Percentiles rank a stretch among this genome's conserved stretches.
These are phyloP conservation scores for Fusarium anguioides DNA, from an alignment of 2,329 filamentous ascomycete species.

Conservation along the genomic window DNA sequence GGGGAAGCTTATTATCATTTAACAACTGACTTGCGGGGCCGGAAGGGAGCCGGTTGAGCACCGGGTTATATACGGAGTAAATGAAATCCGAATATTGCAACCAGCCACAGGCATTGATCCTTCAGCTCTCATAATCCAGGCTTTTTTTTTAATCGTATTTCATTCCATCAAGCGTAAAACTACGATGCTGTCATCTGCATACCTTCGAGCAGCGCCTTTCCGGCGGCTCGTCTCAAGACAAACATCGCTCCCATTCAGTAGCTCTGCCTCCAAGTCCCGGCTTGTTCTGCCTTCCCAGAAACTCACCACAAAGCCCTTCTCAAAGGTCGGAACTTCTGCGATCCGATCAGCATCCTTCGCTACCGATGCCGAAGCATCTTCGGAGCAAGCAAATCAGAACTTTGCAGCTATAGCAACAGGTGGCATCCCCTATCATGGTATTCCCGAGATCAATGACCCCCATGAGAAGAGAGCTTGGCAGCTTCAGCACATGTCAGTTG, in stretches of 20 bases:
- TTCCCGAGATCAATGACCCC: slow-evolving; percentile 65
- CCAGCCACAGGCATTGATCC: background rate
- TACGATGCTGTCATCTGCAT: slow-evolving; percentile 27
- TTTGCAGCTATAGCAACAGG: slow-evolving; percentile 46
- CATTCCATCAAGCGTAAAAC: background rate
- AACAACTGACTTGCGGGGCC: slow-evolving; percentile 25
- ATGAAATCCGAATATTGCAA: background rate
- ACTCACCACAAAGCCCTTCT: background rate
- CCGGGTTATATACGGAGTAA: slow-evolving; percentile 5
- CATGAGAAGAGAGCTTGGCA: slow-evolving; percentile 52
- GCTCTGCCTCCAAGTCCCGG: background rate
- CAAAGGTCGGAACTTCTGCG: background rate
- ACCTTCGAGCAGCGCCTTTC: slow-evolving; percentile 21
- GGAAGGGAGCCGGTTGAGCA: background rate
- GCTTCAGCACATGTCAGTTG: slow-evolving; percentile 57
- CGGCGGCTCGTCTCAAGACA: slow-evolving; percentile 22
- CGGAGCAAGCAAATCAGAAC: slow-evolving; percentile 35
- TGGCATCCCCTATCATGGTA: slow-evolving; percentile 57
- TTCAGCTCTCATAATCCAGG: background rate
- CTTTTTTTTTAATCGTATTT: background rate
- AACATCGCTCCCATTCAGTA: slow-evolving; percentile 29
- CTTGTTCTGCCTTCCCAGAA: slow-evolving; percentile 9
- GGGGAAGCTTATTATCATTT: slow-evolving; percentile 21
- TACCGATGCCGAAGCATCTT: slow-evolving; percentile 32
- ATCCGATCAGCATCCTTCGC: slow-evolving; percentile 28